A percentile compares a stretch with the other conserved stretches of the same genome.
Conservation (phyloP, 108 stramenopile genomes). For the Nitzschia putrida region DNA sequence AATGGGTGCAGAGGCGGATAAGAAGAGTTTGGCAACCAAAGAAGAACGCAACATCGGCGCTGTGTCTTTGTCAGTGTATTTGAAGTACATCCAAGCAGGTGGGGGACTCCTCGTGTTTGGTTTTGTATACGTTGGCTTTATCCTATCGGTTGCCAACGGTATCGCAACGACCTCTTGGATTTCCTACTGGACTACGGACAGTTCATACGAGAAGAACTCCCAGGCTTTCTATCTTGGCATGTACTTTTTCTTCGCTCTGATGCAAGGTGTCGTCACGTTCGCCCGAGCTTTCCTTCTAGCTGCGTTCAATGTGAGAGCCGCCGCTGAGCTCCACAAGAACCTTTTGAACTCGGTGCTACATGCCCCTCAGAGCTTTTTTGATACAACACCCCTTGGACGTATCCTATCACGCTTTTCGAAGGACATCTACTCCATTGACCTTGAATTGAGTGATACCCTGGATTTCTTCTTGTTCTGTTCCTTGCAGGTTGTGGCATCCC, state of each 20-base stretch:
- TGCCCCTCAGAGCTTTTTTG: conserved; percentile 90
- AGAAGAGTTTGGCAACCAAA: conserved; percentile 47
- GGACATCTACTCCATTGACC: conserved; percentile 73
- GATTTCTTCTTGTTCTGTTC: conserved; percentile 40
- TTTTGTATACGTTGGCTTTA: conserved; percentile 48
- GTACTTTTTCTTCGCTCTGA: conserved; percentile 36
- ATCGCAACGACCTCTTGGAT: conserved; percentile 54
- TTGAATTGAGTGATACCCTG: conserved; percentile 47
- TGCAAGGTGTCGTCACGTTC: conserved; percentile 56
- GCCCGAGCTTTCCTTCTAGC: conserved; percentile 59
- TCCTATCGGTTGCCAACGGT: conserved; percentile 54
- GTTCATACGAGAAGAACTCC: conserved; percentile 46
- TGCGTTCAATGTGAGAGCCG: conserved; percentile 63
- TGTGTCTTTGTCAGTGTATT: conserved; percentile 56
- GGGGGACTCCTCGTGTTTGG: conserved; percentile 56
- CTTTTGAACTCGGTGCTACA: conserved; percentile 65
- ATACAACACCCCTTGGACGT: conserved; percentile 91
- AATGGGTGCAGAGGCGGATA: background rate
- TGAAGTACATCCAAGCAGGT: conserved; percentile 63
- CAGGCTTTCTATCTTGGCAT: conserved; percentile 45
- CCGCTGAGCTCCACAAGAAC: conserved; percentile 52
- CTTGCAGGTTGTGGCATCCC: conserved; percentile 44
- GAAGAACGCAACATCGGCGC: conserved; percentile 72
- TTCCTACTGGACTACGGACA: conserved; percentile 70
- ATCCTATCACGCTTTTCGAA: conserved; percentile 83